phyloP scores from a whole-genome alignment of 106 monocot genomes.

The Narthecium ossifragum region DNA sequence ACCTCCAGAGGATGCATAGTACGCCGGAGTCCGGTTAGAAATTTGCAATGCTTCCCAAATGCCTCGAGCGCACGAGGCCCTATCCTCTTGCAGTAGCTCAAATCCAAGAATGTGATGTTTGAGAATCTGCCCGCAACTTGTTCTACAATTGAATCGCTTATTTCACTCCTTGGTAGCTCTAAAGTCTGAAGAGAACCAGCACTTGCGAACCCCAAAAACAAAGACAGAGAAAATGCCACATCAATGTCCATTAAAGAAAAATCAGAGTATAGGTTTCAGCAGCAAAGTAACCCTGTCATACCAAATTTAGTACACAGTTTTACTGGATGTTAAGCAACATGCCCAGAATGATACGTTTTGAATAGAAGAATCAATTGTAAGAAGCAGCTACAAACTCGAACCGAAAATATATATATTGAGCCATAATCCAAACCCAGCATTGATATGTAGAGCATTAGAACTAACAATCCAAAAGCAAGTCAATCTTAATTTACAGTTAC shows the following conservation, averaged over 20 bases:
- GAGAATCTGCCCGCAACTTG: conserved; percentile 50
- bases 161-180: conserved; percentile 70
- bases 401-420: too few species aligned
- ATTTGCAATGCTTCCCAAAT: conserved; percentile 68
- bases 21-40: conserved; percentile 44
- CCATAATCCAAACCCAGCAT: too few species aligned
- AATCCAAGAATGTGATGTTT: conserved; percentile 69
- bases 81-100: conserved; percentile 84
- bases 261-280: too few species aligned
- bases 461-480: too few species aligned
- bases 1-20: conserved; percentile 76
- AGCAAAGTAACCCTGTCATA: too few species aligned
- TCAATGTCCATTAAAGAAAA: not conserved
- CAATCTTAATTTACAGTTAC: too few species aligned
- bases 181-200: conserved; percentile 57
- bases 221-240: conserved; percentile 2
- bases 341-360: too few species aligned
- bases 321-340: too few species aligned
- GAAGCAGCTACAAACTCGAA: too few species aligned
- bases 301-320: too few species aligned
- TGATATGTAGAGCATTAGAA: too few species aligned
- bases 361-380: too few species aligned
- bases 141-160: conserved; percentile 67
- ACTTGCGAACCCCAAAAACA: conserved; percentile 36
- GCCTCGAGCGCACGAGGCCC: conserved; percentile 64